A percentile compares a stretch with the other conserved stretches of the same genome.
Evolutionary conservation across 2,329 filamentous ascomycete species (phyloP).

Genomic region (Neoscytalidium dimidiatum): DNA sequence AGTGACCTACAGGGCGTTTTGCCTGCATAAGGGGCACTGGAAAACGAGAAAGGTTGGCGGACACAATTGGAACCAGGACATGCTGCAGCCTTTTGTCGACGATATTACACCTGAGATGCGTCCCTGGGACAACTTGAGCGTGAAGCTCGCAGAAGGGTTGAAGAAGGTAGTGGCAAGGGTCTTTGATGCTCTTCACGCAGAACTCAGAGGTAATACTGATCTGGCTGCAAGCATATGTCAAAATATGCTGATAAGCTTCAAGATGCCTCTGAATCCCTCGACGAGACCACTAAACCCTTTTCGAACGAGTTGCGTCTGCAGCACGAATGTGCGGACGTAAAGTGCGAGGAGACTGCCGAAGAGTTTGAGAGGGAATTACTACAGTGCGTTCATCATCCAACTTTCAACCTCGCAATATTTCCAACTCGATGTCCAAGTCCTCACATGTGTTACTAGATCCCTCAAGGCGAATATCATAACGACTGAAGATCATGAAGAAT

Average conservation of each 20-base stretch:
- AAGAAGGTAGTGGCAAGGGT: background rate
- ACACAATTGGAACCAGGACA: conserved; percentile 17
- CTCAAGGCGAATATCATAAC: background rate
- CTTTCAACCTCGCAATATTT: background rate
- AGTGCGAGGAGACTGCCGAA: background rate
- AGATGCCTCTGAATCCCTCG: background rate
- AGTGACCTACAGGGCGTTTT: background rate
- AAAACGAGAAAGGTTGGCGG: background rate
- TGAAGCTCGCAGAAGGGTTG: no score
- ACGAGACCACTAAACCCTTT: background rate
- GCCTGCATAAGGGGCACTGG: background rate
- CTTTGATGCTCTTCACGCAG: background rate
- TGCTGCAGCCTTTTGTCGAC: conserved; percentile 2
- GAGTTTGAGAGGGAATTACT: background rate
- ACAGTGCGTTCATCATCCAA: background rate
- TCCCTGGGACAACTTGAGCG: background rate
- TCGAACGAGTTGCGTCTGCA: conserved; percentile 19
- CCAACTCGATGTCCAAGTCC: no score
- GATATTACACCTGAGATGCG: conserved; percentile 1
- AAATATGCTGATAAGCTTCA: background rate
- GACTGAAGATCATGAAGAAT: background rate
- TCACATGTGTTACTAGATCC: no score
- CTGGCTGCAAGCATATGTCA: no score
- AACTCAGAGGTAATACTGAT: no score
- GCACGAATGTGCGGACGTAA: conserved; percentile 6